Percentiles rank a stretch among this genome's conserved stretches.
phyloP scores from a whole-genome alignment of 345 rosid species.

The Eucalyptus curtisii region DNA sequence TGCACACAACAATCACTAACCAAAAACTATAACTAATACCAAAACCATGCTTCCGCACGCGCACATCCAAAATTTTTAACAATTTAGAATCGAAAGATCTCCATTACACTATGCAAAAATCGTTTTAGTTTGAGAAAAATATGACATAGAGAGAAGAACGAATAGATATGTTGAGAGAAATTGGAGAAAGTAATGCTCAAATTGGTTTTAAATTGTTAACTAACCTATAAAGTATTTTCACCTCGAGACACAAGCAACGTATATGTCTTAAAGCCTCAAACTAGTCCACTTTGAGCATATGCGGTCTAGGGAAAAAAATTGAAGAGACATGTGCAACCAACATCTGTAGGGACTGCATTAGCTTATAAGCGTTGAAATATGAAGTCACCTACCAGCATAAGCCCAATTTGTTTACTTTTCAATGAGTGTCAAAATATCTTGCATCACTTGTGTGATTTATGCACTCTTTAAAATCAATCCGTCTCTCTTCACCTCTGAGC shows the following conservation, averaged over 20 bases:
- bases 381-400: not conserved
- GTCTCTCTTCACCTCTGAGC: not conserved
- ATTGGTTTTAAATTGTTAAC: not conserved
- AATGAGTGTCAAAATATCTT: accelerated
- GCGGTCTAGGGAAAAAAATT: not conserved
- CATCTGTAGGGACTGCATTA: not conserved
- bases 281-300: not conserved
- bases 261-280: not conserved
- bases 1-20: too few species aligned
- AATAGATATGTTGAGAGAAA: not conserved
- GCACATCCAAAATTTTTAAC: too few species aligned
- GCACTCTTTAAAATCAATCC: not conserved
- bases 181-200: not conserved
- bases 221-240: not conserved
- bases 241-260: not conserved
- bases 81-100: too few species aligned
- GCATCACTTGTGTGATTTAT: not conserved
- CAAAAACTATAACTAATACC: too few species aligned
- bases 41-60: too few species aligned
- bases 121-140: not conserved
- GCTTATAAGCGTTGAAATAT: not conserved
- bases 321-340: not conserved
- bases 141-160: not conserved
- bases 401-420: not conserved
- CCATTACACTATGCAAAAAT: too few species aligned